Conservation (phyloP, 2,329 filamentous ascomycete species). For the Torrubiella hemipterigena region DNA sequence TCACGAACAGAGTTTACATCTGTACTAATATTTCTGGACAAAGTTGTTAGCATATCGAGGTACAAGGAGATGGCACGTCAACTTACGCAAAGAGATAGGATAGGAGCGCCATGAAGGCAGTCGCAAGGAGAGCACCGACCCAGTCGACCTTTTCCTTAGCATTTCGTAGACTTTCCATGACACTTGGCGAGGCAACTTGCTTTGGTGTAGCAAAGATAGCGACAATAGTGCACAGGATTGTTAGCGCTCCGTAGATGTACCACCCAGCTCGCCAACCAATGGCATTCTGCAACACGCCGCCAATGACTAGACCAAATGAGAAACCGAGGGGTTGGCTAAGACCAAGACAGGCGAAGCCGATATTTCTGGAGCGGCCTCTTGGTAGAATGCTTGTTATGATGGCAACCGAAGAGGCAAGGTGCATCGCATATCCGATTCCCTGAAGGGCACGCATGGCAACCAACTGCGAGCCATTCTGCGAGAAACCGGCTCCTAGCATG, state of each 20-base stretch:
- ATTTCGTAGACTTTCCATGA: conserved; percentile 11
- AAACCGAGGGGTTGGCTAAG: conserved; percentile 35
- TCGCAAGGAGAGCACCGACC: conserved; percentile 36
- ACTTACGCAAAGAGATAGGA: conserved; percentile 43
- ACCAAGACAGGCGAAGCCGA: conserved; percentile 30
- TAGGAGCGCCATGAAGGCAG: conserved; percentile 31
- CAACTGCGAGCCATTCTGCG: conserved; percentile 18
- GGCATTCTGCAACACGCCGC: conserved; percentile 32
- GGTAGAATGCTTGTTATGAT: conserved; percentile 20
- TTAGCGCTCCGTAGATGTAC: conserved; percentile 25
- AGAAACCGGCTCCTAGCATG: conserved; percentile 19
- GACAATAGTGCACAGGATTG: conserved; percentile 20
- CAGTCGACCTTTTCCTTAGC: conserved; percentile 36
- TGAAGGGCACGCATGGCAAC: conserved; percentile 26
- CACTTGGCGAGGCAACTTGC: conserved; percentile 11
- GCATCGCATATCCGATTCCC: conserved; percentile 23
- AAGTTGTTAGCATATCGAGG: background rate
- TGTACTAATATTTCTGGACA: conserved; percentile 21
- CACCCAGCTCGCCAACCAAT: conserved; percentile 36
- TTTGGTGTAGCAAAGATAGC: conserved; percentile 23
- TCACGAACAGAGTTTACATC: conserved; percentile 27
- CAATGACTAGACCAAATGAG: conserved; percentile 35
- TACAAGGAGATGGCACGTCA: background rate
- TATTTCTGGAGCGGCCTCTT: conserved; percentile 21
- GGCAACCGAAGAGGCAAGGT: conserved; percentile 21